These are phyloP conservation scores for Sporothrix schenckii DNA, from an alignment of 2,329 filamentous ascomycete genomes.

Conservation along the genomic window DNA sequence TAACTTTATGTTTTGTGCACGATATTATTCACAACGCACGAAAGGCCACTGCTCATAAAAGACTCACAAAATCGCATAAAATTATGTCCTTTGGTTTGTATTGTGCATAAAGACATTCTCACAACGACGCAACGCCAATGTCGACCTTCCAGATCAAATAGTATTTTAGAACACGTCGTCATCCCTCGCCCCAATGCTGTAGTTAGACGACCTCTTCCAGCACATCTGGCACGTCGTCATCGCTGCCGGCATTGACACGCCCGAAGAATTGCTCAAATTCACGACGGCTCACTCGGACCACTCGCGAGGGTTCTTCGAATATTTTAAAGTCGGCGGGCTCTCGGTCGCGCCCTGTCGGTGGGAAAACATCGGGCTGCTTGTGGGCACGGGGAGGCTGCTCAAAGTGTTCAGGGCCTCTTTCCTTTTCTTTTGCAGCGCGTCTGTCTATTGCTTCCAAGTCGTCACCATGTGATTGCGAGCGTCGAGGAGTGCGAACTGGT, in stretches of 20 bases:
- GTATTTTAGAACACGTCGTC: neutral
- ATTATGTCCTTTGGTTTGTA: neutral
- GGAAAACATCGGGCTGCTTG: neutral
- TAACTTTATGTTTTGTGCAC: neutral
- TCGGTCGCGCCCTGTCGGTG: neutral
- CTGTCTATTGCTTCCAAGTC: neutral
- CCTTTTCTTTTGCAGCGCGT: neutral
- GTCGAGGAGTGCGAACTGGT: neutral
- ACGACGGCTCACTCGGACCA: neutral
- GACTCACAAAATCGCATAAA: neutral
- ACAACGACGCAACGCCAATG: neutral
- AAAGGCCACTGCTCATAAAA: too few relatives aligned
- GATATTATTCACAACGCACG: neutral
- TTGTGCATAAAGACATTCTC: neutral
- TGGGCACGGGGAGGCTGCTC: neutral
- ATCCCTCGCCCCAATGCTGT: neutral
- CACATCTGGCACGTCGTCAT: neutral
- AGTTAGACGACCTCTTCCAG: neutral
- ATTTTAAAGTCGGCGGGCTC: neutral
- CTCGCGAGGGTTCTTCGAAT: constrained; percentile 1
- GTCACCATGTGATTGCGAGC: constrained; percentile 17
- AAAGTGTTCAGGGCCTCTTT: neutral
- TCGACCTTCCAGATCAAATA: too few relatives aligned
- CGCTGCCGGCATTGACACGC: neutral
- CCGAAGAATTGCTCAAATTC: neutral